Evolutionary conservation across 2,329 filamentous ascomycete genomes (phyloP), one percentile per base, ranked within the genome.

Genomic region (Trichoderma hamatum): DNA sequence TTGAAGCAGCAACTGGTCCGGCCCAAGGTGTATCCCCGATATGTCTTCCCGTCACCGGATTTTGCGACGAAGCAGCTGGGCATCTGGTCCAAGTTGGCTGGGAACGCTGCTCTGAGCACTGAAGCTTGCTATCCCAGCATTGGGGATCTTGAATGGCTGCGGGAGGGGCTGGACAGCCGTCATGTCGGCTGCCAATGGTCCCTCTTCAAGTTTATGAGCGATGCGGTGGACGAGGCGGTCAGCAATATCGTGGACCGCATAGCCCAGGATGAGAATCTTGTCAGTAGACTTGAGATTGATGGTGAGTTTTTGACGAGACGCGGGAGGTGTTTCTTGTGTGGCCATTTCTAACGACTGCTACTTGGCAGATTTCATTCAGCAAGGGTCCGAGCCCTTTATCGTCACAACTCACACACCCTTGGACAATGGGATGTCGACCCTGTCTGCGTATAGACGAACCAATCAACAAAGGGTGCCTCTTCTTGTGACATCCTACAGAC

Each of bases 401-500:
- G 5, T 6, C 36, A 19, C 36, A 5, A 1, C 36, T 19, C 36
- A 19, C 9, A n/a, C 39, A 9, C 16, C 16, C 3, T 9, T 19
- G 6, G 5, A 43, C 16, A 6, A 3, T 6, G 39, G 39, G 6
- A 19, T 43, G 39, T n/a, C 16, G 3, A 9, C 16, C 19, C 3
- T n/a, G 19, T n/a, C n/a, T 14, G 7, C 39, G 39, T 1, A 78
- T 82, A 59, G 77, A 74, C 52, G 78, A 24, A 70, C 69, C 3
- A 56, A 71, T 28, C n/a, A 10, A 11, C n/a, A 14, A 9, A 56
- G 34, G 5, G 56, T 75, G 11, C 77, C 78, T 1, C 51, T 59
- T 0, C 30, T 76, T 26, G 76, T 76, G 13, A 81, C 80, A 71
- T 74, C 81, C 68, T 81, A 82, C 69, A 80, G 80, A 69, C 69